Percentiles rank a stretch among this genome's conserved stretches.
phyloP scores from a whole-genome alignment of 257 asterid genomes.

The Lithospermum erythrorhizon region DNA sequence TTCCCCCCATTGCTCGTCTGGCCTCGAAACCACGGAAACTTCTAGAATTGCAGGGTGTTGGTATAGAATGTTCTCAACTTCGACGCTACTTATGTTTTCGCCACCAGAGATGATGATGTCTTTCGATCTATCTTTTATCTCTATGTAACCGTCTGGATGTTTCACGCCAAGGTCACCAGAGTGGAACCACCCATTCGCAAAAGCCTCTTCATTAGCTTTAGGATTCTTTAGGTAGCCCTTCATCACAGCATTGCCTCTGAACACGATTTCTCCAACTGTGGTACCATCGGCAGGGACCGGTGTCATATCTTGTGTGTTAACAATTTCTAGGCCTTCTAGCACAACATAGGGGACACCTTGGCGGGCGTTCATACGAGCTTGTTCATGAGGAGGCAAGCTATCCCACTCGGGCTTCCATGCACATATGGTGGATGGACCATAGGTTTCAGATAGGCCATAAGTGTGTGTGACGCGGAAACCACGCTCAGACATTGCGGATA shows the following conservation, averaged over 20 bases:
- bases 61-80: slow-evolving; percentile 77
- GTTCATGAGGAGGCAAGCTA: slow-evolving; percentile 47
- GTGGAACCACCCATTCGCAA: slow-evolving; percentile 75
- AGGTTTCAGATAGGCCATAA: slow-evolving; percentile 89
- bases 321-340: slow-evolving; percentile 62
- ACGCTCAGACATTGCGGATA: slow-evolving; percentile 57
- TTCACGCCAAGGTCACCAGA: slow-evolving; percentile 94
- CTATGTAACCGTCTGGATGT: slow-evolving; percentile 77
- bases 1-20: slow-evolving; percentile 89
- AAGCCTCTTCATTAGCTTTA: slow-evolving; percentile 65
- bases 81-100: slow-evolving; percentile 85
- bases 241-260: slow-evolving; percentile 79
- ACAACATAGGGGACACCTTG: slow-evolving; percentile 70
- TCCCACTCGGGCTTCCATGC: slow-evolving; percentile 98
- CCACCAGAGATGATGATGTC: slow-evolving; percentile 94
- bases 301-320: slow-evolving; percentile 41
- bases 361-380: slow-evolving; percentile 74
- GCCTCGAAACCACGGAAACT: slow-evolving; percentile 83
- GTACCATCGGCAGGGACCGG: slow-evolving; percentile 78
- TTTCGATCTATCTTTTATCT: slow-evolving; percentile 76
- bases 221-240: slow-evolving; percentile 91
- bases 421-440: slow-evolving; percentile 83
- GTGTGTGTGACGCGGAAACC: slow-evolving; percentile 88
- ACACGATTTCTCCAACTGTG: slow-evolving; percentile 79
- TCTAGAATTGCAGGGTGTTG: slow-evolving; percentile 69